Base-by-base conservation (phyloP, 139 green algal genomes). In the Tetratostichococcus sp. region DNA sequence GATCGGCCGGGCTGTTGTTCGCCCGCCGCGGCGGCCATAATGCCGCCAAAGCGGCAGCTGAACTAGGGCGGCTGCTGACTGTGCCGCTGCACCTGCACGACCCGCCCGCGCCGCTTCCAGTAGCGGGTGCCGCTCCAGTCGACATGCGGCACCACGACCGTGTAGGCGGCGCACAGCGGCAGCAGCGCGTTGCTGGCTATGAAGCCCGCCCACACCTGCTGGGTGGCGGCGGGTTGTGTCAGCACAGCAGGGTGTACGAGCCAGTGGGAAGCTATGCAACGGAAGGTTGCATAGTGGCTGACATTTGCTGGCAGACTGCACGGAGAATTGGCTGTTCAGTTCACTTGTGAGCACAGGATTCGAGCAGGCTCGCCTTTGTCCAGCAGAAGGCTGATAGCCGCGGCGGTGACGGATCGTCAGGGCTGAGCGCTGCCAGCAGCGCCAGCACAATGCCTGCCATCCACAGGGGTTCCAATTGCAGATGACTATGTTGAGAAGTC, bases 121-220 rank as follows among this genome's bases (percentile, higher is more conserved):
- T 92, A 92, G 31, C 34, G 35, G 17, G 89, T 79, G 8, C 86
- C 86, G 30, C 76, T 69, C 85, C 86, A 85, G 25, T 71, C 79
- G 43, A 90, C 43, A 23, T 59, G 21, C 70, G 50, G 31, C 11
- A 35, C 78, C 1, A 80, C 0, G 30, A 82, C 83, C 8, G 83
- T 90, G 77, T 86, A 86, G 6, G 77, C 32, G 21, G 84, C 79
- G 74, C 84, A 87, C 1, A 84, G 19, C 0, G 80, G 84, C 70
- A 87, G 74, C 6, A 86, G 70, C 25, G 77, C 43, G 50, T 85
- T 83, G 16, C 42, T 73, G 11, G 85, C 21, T 26, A 68, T 67
- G n/a, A 82, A 77, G 1, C 43, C 80, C 3, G 69, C 21, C 68
- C 68, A 77, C 14, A 84, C 14, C 34, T 77, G 58, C n/a, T 21